Base-by-base conservation (phyloP, 2,329 filamentous ascomycete genomes). In the Albophoma yamanashiensis region DNA sequence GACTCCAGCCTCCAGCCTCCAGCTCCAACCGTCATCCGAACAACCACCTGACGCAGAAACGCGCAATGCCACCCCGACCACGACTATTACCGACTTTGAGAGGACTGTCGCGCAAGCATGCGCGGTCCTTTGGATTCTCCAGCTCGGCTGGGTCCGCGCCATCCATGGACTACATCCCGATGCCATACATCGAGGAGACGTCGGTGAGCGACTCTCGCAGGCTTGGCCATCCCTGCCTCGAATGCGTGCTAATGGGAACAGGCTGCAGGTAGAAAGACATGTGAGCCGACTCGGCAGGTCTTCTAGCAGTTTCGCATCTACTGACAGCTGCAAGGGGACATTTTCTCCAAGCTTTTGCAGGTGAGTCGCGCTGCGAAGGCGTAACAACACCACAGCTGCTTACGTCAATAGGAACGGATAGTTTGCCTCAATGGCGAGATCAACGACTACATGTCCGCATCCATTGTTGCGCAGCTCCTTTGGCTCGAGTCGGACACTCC, bases 401-500 rank as follows among this genome's bases (percentile, higher is more conserved):
- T 11, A 56, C 63, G 69, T 38, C 8, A 4, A 8, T 40, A 91
- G 86, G 93, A 97, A 80, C 90, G 93, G 64, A 97, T 97, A 69
- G 83, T 99, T 69, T 96, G 90, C 71, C 83, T 97, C 42, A 97
- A 96, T 69, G 93, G 93, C 69, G 82, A 89, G 70, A 92, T 97
- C 61, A 89, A 97, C 76, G 91, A 96, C 71, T 88, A 84, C 50
- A 86, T 94, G 66, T 96, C 92, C 43, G 93, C 94, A n/a, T 90
- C 89, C 50, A 91, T 97, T 64, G 93, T 97, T 36, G 91, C 94
- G 1, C 95, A 99, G 73, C 86, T 99, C 27, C 88, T 99, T 64
- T 99, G 92, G 83, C 91, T 99, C 74, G 95, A 99, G 80, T 94
- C 93, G 68, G 94, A 99, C 71, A 91, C 91, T 69, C 92, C 93